phyloP scores from a whole-genome alignment of 306 rosid genomes.

The Sindora glabra region DNA sequence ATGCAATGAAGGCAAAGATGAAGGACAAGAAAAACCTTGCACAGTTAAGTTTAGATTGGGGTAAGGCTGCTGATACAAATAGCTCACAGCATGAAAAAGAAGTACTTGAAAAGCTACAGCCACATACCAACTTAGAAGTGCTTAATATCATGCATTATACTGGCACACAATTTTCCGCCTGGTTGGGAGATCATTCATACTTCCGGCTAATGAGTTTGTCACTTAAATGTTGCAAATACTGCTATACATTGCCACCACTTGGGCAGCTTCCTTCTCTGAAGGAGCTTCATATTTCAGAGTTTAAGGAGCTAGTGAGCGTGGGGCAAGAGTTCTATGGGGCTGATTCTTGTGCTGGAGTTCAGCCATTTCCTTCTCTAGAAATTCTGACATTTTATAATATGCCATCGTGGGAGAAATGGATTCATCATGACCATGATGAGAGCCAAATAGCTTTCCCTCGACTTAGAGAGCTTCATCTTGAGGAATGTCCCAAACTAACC shows the following conservation, averaged over 20 bases:
- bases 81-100: conserved; percentile 2
- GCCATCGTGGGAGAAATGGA: conserved; percentile 27
- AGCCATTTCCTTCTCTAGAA: conserved; percentile 10
- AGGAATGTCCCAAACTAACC: neutral
- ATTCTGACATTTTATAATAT: conserved; percentile 9
- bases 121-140: conserved; percentile 16
- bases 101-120: conserved; percentile 19
- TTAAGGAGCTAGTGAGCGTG: neutral
- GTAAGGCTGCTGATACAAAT: neutral
- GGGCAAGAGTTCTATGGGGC: conserved; percentile 14
- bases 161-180: conserved; percentile 19
- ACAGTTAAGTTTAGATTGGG: neutral
- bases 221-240: neutral
- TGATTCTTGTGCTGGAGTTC: neutral
- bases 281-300: conserved; percentile 9
- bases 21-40: neutral
- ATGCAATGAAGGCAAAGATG: neutral
- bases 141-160: conserved; percentile 14
- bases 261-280: conserved; percentile 20
- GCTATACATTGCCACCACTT: conserved; percentile 6
- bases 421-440: neutral
- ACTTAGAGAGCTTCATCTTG: conserved; percentile 7
- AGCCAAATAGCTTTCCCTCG: conserved; percentile 5
- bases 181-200: conserved; percentile 14
- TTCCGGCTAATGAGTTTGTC: neutral